Conservation (phyloP, 768 basidiomycete species). For the Naganishia vaughanmartiniae region DNA sequence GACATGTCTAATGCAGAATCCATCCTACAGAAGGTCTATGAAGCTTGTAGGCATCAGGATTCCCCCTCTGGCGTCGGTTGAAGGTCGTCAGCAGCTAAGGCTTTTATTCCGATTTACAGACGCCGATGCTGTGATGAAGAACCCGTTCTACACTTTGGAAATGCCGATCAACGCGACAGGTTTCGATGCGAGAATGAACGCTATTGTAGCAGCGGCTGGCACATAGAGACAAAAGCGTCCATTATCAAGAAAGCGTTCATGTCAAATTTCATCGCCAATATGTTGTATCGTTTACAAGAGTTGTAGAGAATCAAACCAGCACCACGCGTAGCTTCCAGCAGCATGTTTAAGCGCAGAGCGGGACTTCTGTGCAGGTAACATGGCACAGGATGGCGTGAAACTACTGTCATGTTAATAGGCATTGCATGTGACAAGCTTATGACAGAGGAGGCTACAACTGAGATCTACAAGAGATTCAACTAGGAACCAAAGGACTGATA, state of each 20-base stretch:
- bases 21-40: constrained; percentile 80
- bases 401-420: not conserved
- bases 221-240: not conserved
- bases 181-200: constrained; percentile 63
- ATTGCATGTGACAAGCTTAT: not conserved
- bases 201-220: constrained; percentile 37
- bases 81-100: not conserved
- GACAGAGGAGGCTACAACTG: not conserved
- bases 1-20: constrained; percentile 63
- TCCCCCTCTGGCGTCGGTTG: not conserved
- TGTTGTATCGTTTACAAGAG: constrained; percentile 13
- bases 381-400: not conserved
- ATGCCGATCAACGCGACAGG: constrained; percentile 94
- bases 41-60: constrained; percentile 58
- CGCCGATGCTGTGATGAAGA: constrained; percentile 95
- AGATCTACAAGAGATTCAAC: not conserved
- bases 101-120: constrained; percentile 50
- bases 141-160: constrained; percentile 98
- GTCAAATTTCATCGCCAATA: not conserved
- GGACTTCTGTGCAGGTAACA: not conserved
- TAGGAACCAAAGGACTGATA: not conserved
- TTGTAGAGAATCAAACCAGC: not conserved
- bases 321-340: not conserved
- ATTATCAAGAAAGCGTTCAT: not conserved
- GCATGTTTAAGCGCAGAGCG: not conserved